Base-by-base conservation (phyloP, 768 basidiomycete genomes). In the Brasilioporus rufonigricans region DNA sequence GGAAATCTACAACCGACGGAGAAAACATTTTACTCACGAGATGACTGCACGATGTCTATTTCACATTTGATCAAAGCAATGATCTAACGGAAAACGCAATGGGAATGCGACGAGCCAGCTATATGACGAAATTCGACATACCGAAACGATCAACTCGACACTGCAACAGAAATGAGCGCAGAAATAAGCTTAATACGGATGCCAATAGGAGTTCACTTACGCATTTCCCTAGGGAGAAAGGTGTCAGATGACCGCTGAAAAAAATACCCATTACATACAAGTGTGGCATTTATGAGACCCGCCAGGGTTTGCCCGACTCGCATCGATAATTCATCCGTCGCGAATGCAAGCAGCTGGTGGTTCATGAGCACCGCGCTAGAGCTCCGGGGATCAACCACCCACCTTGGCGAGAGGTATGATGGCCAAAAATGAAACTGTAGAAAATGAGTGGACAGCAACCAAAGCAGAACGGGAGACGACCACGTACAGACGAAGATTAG, bases 341-440 rank as follows among this genome's bases (percentile, higher is more conserved):
- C 90, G 64, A 92, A 93, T 1, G 85, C 87, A 2, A 93, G 77
- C 5, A 93, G 71, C 87, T 90, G 53, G 2, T 31, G 44, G 36
- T 21, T 18, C 10, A 29, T 63, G 19, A 57, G 60, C 13, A 56
- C 31, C 8, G 26, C 7, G 36, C 9, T 19, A 31, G 6, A 32
- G 46, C n/a, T 27, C 1, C 29, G 29, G 23, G 33, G 33, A n/a
- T 32, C 13, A 26, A 13, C 11, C 1, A 29, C 48, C 26, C 39
- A 87, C 87, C 73, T 91, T 90, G 38, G 91, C 91, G 6, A 93
- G 76, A 7, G 92, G 92, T 56, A 94, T 81, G 54, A 94, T 94
- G 10, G 92, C 83, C 40, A 91, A 71, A 66, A 93, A 91, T 1
- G 85, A 83, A 64, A 87, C 87, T 90, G 59, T 44, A n/a, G 12